A percentile compares a stretch with the other conserved stretches of the same genome.
phyloP scores from a whole-genome alignment of 2,329 filamentous ascomycete genomes.

The Amauroascus niger region DNA sequence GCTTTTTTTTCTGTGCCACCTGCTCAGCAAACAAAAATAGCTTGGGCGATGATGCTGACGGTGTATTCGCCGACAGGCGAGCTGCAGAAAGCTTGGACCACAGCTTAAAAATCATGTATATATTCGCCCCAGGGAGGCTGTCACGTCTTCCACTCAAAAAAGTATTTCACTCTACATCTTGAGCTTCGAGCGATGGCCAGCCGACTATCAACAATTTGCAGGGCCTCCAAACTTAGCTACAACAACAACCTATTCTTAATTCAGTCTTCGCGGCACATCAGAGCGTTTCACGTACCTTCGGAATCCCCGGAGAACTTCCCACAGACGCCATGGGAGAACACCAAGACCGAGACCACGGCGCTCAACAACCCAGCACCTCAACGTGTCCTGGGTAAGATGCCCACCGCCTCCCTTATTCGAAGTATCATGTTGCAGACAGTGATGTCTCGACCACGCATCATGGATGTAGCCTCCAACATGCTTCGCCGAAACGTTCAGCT shows the following conservation, averaged over 20 bases:
- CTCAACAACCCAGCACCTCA: background rate
- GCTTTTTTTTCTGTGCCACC: background rate
- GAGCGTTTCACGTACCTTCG: conserved; percentile 10
- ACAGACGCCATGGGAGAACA: conserved; percentile 8
- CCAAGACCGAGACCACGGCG: background rate
- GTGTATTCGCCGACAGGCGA: background rate
- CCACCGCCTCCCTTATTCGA: conserved; percentile 15
- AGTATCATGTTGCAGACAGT: conserved; percentile 15
- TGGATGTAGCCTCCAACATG: conserved; percentile 16
- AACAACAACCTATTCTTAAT: background rate
- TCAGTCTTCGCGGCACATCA: background rate
- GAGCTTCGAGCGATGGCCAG: conserved; percentile 5
- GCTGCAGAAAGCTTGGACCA: conserved; percentile 4
- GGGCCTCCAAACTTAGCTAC: conserved; percentile 2
- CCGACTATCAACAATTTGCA: conserved; percentile 8
- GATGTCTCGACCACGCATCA: conserved; percentile 17
- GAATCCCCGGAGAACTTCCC: conserved; percentile 9
- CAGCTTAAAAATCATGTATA: background rate
- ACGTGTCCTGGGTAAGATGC: conserved; percentile 15
- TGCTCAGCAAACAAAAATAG: background rate
- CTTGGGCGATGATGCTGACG: background rate
- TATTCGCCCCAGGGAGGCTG: background rate
- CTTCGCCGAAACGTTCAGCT: conserved; percentile 14
- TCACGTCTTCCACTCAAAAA: background rate
- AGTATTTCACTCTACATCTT: background rate